Evolutionary conservation across 1,139 yeast species (phyloP).

Genomic region (Entelexis paramagnoliae): DNA sequence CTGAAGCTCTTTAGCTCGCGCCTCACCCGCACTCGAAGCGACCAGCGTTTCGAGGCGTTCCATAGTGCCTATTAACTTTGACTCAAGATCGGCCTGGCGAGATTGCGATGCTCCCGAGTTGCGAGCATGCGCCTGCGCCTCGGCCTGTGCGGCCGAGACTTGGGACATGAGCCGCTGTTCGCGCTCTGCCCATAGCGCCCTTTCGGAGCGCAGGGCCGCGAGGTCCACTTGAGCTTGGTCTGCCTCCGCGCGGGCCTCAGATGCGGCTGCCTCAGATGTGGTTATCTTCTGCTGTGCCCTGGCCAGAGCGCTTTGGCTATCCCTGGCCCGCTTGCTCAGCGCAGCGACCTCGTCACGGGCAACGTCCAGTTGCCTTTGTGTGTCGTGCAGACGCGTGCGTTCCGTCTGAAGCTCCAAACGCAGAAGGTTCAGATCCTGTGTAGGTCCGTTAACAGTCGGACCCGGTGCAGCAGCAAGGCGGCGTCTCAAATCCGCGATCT

Average conservation of each 20-base stretch:
- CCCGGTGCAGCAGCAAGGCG: not conserved
- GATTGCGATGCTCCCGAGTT: conserved; percentile 7
- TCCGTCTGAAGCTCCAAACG: conserved; percentile 32
- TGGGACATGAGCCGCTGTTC: conserved; percentile 15
- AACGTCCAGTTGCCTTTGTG: conserved; percentile 9
- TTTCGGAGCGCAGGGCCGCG: conserved; percentile 33
- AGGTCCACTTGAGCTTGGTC: conserved; percentile 34
- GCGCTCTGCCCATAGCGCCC: conserved; percentile 14
- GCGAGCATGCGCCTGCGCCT: conserved; percentile 2
- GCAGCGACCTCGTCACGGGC: conserved; percentile 9
- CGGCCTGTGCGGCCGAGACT: conserved; percentile 5
- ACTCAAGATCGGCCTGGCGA: conserved; percentile 10
- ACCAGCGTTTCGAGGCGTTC: conserved; percentile 15
- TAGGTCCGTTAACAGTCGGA: not conserved
- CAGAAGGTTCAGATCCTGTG: conserved; percentile 1
- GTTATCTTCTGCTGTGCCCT: conserved; percentile 10
- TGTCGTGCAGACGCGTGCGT: conserved; percentile 34
- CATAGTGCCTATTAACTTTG: conserved; percentile 6
- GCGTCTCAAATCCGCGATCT: conserved; percentile 1
- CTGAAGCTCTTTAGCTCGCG: not conserved
- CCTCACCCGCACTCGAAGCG: conserved; percentile 9
- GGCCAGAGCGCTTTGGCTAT: conserved; percentile 2
- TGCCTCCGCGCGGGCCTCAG: not conserved
- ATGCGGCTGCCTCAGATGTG: not conserved
- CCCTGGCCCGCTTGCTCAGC: not conserved